A percentile compares a stretch with the other conserved stretches of the same genome.
Conservation (phyloP, 1,139 yeast genomes). For the Starmera stellimalicola region DNA sequence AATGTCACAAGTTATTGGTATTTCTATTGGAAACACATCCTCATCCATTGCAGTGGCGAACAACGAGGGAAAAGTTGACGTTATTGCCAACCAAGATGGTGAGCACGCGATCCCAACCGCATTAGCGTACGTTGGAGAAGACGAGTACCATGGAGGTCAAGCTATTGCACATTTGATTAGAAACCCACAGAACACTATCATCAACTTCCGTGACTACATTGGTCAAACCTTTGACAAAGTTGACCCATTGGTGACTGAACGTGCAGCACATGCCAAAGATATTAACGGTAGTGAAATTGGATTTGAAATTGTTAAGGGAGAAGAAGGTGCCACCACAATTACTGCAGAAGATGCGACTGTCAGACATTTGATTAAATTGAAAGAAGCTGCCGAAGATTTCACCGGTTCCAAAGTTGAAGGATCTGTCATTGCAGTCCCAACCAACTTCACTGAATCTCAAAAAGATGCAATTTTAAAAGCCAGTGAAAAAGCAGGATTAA, state of each 20-base stretch:
- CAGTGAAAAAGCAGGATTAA: conserved; percentile 65
- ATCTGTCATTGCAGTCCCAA: conserved; percentile 85
- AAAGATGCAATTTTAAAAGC: conserved; percentile 53
- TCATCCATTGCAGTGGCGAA: conserved; percentile 90
- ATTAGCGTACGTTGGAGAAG: conserved; percentile 83
- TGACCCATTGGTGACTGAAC: conserved; percentile 49
- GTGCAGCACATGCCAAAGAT: conserved; percentile 70
- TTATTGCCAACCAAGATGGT: conserved; percentile 98
- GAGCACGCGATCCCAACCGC: conserved; percentile 95
- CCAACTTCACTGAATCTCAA: conserved; percentile 73
- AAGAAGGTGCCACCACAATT: conserved; percentile 36
- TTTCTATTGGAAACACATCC: conserved; percentile 93
- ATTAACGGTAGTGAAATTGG: conserved; percentile 55
- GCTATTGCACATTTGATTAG: conserved; percentile 89
- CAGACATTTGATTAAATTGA: conserved; percentile 78
- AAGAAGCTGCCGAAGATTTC: conserved; percentile 87
- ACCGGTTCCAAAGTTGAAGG: conserved; percentile 76
- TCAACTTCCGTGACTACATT: conserved; percentile 88
- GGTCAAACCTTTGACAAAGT: conserved; percentile 68
- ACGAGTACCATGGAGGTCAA: conserved; percentile 96
- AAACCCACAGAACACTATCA: conserved; percentile 78
- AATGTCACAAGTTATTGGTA: conserved; percentile 71
- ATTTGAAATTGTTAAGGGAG: conserved; percentile 42
- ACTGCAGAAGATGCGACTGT: conserved; percentile 70
- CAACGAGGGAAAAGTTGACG: conserved; percentile 86